Evolutionary conservation across 2,329 filamentous ascomycete genomes (phyloP), one percentile per base, ranked within the genome.

Genomic region (Aspergillus calidoustus): DNA sequence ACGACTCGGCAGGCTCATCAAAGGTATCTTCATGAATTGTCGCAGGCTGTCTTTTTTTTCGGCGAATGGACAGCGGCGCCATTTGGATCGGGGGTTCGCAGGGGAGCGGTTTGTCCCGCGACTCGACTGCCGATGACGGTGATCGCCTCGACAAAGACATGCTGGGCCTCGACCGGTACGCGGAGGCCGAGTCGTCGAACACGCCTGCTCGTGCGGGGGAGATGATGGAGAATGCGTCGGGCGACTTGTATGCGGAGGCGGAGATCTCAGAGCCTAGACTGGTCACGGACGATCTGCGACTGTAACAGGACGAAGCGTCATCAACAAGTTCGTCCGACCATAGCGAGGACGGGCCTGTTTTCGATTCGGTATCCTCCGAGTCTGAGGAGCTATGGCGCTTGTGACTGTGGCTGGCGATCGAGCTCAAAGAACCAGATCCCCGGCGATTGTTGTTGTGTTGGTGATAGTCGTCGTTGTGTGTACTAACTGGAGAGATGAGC

Each of bases 101-200:
- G 17, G 79, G 79, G 5, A 81, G 70, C 7, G 78, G 77, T 54
- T 80, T 80, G 57, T 79, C 77, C 59, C 67, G 74, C 22, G 73
- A 58, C 23, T 77, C 68, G 13, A 66, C 64, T 23, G 71, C 62
- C 1, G 71, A 72, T 9, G 66, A 28, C 6, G 34, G 61, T 8
- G 64, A 64, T 23, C 67, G 66, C 25, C 66, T 64, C 13, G 65
- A 59, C 23, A 64, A 64, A 7, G 65, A 59, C 25, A 64, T 43
- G 44, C 2, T 66, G 67, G 23, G 68, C 44, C 28, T 54, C 61
- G 52, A 64, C 57, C 31, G 62, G 52, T 46, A 66, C 48, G 56
- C 38, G 48, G 64, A 59, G 17, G 57, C 57, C 31, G 59, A 59
- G 47, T 74, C 74, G 51, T 80, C 77, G 53, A 80, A 80, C 30